Evolutionary conservation across 1,284 basidiomycete species (phyloP), one percentile per base, ranked within the genome.

Genomic region (Cutaneotrichosporon spelunceum): DNA sequence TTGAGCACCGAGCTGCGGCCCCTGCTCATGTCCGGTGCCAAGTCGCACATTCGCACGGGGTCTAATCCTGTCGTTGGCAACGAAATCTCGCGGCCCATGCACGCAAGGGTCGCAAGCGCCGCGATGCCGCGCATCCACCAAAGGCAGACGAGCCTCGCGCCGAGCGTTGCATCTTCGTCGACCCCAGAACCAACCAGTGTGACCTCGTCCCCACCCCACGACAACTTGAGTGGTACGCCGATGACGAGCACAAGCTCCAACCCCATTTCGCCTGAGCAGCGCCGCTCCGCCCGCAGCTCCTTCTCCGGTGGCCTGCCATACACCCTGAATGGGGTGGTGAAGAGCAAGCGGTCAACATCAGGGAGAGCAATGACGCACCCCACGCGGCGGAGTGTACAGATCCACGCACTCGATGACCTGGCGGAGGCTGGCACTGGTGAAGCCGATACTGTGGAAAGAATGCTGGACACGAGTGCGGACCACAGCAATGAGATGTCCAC

Each of bases 241-340:
- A 26, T 60, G 21, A 45, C 24, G 3, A 48, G 59, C 26, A 33
- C 39, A 26, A 57, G 61, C 47, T 48, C 54, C 9, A 45, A 23
- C 27, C n/a, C 54, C 7, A 30, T 45, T 7, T 56, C 54, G 29
- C 63, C 63, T 9, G 63, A 64, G 10, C 14, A 49, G 33, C 42
- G 34, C 7, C 36, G 34, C 24, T 33, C 30, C 2, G 24, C 24
- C 6, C 59, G 59, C 26, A 19, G 21, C 10, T 61, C 59, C 1
- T 61, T 61, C 50, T 70, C 65, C 27, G 70, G 68, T 21, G 72
- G 72, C 7, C 71, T 77, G 23, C 72, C 67, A 0, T 77, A 77
- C 65, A 71, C 73, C 14, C 48, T 73, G 30, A 77, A 78, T 55
- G 77, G 77, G 1, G 70, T 76, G 3, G 72, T 71, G 8, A 76